Base-by-base conservation (phyloP, 2,329 filamentous ascomycete species). In the Arthrinium phaeospermum region DNA sequence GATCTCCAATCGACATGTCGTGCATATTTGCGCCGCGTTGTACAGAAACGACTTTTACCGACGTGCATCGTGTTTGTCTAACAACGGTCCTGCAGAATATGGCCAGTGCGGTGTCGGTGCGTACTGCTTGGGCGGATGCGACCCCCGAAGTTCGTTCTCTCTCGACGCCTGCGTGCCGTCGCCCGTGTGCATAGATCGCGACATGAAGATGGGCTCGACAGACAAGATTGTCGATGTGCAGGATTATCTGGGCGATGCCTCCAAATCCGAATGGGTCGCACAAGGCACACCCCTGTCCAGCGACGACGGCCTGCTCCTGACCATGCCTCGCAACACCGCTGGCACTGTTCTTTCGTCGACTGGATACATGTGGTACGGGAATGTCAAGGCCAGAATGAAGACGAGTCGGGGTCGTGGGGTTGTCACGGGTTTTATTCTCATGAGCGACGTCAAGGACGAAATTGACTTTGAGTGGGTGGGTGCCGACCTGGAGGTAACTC, bases 401-500 rank as follows among this genome's bases (percentile, higher is more conserved):
- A 96, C 95, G 0, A 93, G 92, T 75, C 91, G 93, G 79, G 95
- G 95, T 72, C 85, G 87, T 67, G 96, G 96, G 87, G 96, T 99
- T 30, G 93, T 99, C n/a, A 97, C 95, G 1, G 96, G 95, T 44
- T 99, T 99, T 81, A 99, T 99, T 81, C 87, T 98, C 80, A 91
- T 98, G 83, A 95, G 93, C 47, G 96, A 98, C 79, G 93, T 97
- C 79, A 97, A 98, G 88, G 96, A 99, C 80, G 96, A 99, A 84
- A 98, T 99, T 79, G 96, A 99, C 85, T 98, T 94, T 81, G 96
- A 99, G 82, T 98, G 93, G 81, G 89, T 99, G 71, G 96, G 96
- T 76, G 89, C 89, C 64, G 94, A 98, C 79, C 86, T 97, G 74
- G 80, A 86, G 67, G 89, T 88, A 74, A 94, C 93, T 24, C 95